phyloP scores from a whole-genome alignment of 129 eudicot genomes.

The Chrysanthemum makinoi region DNA sequence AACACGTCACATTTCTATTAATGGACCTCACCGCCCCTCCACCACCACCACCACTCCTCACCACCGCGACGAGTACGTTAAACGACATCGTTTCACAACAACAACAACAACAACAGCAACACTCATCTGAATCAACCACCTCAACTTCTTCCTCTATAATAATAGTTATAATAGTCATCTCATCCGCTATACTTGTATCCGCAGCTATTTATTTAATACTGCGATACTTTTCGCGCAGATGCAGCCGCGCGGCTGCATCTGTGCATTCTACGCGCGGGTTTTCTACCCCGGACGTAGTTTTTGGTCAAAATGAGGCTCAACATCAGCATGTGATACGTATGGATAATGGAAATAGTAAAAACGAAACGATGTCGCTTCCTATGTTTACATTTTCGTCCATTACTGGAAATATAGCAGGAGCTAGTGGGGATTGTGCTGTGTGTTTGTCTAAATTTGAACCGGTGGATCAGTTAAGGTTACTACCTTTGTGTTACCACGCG shows the following conservation, averaged over 20 bases:
- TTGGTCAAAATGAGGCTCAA: conserved; percentile 8
- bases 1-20: not conserved
- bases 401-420: conserved; percentile 50
- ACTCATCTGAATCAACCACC: conserved; percentile 7
- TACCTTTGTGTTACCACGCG: conserved; percentile 85
- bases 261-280: conserved; percentile 26
- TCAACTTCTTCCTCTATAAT: conserved; percentile 42
- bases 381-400: conserved; percentile 66
- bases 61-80: not conserved
- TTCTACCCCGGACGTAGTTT: conserved; percentile 35
- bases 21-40: conserved; percentile 27
- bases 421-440: conserved; percentile 71
- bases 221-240: conserved; percentile 58
- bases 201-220: conserved; percentile 69
- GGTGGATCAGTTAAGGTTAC: conserved; percentile 57
- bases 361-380: conserved; percentile 47
- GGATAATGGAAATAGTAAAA: not conserved
- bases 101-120: conserved; percentile 17
- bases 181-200: conserved; percentile 67
- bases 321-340: conserved; percentile 32
- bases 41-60: conserved; percentile 20
- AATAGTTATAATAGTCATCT: conserved; percentile 47
- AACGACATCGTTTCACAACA: conserved; percentile 5
- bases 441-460: conserved; percentile 69
- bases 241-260: conserved; percentile 34